Conservation (phyloP, 257 asterid genomes). For the Solanum verrucosum region DNA sequence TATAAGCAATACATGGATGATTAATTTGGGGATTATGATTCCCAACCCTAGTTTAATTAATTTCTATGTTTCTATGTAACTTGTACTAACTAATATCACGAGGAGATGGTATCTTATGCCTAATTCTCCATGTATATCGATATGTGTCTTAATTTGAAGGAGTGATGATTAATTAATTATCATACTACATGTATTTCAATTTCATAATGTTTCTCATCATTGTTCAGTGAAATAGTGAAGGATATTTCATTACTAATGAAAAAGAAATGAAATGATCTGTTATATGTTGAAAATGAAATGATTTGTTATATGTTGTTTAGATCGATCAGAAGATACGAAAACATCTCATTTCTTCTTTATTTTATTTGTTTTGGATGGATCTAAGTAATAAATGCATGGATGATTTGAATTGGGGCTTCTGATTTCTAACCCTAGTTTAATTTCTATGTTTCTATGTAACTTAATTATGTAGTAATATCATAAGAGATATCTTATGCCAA, state of each 20-base stretch:
- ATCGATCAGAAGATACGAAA: background rate
- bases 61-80: background rate
- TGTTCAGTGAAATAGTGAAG: background rate
- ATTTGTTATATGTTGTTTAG: background rate
- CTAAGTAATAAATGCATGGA: background rate
- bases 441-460: too few species aligned
- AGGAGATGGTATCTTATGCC: background rate
- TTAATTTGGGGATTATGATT: too few species aligned
- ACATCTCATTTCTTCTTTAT: background rate
- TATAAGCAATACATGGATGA: too few species aligned
- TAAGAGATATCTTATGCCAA: background rate
- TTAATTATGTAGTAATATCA: background rate
- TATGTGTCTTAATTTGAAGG: background rate
- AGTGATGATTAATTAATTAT: background rate
- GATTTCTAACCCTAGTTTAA: background rate
- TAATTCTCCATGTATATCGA: background rate
- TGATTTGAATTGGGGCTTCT: background rate
- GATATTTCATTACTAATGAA: background rate
- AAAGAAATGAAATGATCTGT: background rate
- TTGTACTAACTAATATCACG: background rate
- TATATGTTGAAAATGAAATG: background rate
- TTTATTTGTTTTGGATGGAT: background rate
- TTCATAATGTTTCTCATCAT: background rate
- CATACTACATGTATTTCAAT: background rate
- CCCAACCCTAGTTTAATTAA: too few species aligned